Conservation (phyloP, 106 monocot species). For the Dioscorea zingiberensis region DNA sequence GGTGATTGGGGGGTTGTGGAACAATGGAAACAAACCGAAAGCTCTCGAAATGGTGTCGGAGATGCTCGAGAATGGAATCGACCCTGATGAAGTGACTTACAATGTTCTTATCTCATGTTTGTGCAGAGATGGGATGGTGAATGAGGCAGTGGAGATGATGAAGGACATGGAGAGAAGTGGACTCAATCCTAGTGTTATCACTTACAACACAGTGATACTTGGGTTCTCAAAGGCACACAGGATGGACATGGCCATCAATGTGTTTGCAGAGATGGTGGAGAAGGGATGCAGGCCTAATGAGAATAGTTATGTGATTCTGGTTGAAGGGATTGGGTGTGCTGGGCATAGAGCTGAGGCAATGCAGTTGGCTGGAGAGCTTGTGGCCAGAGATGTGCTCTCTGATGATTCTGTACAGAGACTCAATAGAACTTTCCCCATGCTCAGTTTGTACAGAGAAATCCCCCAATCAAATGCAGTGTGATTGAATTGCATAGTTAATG, state of each 20-base stretch:
- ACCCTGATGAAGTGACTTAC: conserved; percentile 53
- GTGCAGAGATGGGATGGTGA: conserved; percentile 67
- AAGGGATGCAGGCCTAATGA: conserved; percentile 36
- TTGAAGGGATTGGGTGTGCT: conserved; percentile 53
- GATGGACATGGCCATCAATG: conserved; percentile 26
- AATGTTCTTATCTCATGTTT: conserved; percentile 57
- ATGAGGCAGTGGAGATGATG: conserved; percentile 41
- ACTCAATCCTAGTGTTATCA: conserved; percentile 34
- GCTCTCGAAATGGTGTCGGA: conserved; percentile 41
- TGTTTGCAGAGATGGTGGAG: conserved; percentile 46
- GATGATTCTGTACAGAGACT: conserved; percentile 38
- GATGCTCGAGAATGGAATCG: conserved; percentile 47
- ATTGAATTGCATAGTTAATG: no score
- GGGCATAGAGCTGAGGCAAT: conserved; percentile 42
- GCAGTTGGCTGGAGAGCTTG: conserved; percentile 39
- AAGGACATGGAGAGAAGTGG: conserved; percentile 38
- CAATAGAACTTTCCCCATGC: conserved; percentile 28
- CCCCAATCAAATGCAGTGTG: neutral
- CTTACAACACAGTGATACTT: conserved; percentile 56
- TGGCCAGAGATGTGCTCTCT: conserved; percentile 21
- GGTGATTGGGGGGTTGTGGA: conserved; percentile 58
- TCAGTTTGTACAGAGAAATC: conserved; percentile 13
- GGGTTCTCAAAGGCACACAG: conserved; percentile 52
- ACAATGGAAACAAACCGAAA: conserved; percentile 18
- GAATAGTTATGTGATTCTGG: conserved; percentile 36